Conservation (phyloP, 129 eudicot genomes). For the Arctium minus region DNA sequence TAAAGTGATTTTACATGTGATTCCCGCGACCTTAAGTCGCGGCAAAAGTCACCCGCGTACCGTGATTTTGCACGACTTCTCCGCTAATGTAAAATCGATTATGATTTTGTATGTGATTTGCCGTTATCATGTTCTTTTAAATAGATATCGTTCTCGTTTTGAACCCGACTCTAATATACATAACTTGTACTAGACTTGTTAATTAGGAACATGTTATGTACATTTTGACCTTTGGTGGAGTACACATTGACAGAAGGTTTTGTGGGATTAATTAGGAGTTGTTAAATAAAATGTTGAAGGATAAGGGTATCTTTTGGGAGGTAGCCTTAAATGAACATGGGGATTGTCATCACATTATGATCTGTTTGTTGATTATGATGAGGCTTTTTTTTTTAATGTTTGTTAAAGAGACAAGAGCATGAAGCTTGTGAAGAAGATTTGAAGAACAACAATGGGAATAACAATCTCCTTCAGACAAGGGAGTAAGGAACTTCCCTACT, state of each 20-base stretch:
- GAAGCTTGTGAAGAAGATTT: slow-evolving; percentile 13
- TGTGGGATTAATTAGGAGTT: slow-evolving; percentile 11
- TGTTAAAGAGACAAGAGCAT: slow-evolving; percentile 32
- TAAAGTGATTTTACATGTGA: too few relatives aligned
- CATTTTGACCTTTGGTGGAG: slow-evolving; percentile 13
- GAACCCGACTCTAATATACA: not conserved
- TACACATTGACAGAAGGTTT: slow-evolving; percentile 24
- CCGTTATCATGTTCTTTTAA: too few relatives aligned
- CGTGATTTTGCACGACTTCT: too few relatives aligned
- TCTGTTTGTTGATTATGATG: slow-evolving; percentile 36
- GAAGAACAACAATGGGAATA: slow-evolving; percentile 38
- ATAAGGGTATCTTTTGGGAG: slow-evolving; percentile 30
- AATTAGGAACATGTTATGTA: slow-evolving; percentile 9
- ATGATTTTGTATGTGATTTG: too few relatives aligned
- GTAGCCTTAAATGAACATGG: slow-evolving; percentile 40
- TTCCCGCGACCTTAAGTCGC: too few relatives aligned
- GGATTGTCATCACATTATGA: slow-evolving; percentile 32
- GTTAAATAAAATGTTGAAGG: slow-evolving; percentile 21
- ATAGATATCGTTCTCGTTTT: too few relatives aligned
- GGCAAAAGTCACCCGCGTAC: too few relatives aligned
- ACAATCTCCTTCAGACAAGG: slow-evolving; percentile 70
- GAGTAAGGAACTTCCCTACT: slow-evolving; percentile 52
- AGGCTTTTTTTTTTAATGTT: not conserved
- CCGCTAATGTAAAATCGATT: too few relatives aligned
- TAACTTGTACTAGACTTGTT: not conserved